Percentiles rank a stretch among this genome's conserved stretches.
phyloP scores from a whole-genome alignment of 306 rosid species.

The Sindora glabra region DNA sequence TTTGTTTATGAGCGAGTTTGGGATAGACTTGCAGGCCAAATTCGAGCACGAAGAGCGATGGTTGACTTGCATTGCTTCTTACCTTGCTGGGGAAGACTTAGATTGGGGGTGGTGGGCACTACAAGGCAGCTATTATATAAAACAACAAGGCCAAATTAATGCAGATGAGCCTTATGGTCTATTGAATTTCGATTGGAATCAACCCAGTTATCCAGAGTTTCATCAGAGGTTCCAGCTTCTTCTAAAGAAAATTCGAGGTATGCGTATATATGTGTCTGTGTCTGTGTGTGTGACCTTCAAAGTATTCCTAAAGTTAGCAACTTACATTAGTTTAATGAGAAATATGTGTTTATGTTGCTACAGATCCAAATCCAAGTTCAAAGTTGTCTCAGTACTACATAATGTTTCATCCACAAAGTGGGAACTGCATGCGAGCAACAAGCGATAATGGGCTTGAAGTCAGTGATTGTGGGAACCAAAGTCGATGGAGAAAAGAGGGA shows the following conservation, averaged over 20 bases:
- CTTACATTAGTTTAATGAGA: too few relatives aligned
- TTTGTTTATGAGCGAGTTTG: slow-evolving; percentile 17
- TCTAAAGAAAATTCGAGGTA: slow-evolving; percentile 12
- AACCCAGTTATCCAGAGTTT: slow-evolving; percentile 2
- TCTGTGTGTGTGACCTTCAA: too few relatives aligned
- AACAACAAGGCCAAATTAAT: not conserved
- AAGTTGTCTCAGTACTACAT: not conserved
- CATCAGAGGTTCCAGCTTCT: slow-evolving; percentile 8
- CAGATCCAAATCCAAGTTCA: slow-evolving; percentile 14
- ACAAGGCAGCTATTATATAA: slow-evolving; percentile 20
- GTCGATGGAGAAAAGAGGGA: slow-evolving; percentile 17
- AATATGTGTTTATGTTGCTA: too few relatives aligned
- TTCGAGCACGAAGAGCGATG: not conserved
- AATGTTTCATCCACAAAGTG: slow-evolving; percentile 9
- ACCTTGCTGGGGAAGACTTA: slow-evolving; percentile 8
- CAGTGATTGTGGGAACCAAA: not conserved
- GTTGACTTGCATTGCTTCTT: slow-evolving; percentile 22
- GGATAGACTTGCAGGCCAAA: not conserved
- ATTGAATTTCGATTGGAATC: slow-evolving; percentile 9
- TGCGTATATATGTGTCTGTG: too few relatives aligned
- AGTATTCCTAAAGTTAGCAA: not conserved
- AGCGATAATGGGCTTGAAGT: not conserved
- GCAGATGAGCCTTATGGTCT: slow-evolving; percentile 21
- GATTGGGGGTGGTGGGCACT: slow-evolving; percentile 32
- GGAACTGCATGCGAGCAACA: not conserved